Conservation (phyloP, 2,329 filamentous ascomycete species). For the Aspergillus luchuensis region DNA sequence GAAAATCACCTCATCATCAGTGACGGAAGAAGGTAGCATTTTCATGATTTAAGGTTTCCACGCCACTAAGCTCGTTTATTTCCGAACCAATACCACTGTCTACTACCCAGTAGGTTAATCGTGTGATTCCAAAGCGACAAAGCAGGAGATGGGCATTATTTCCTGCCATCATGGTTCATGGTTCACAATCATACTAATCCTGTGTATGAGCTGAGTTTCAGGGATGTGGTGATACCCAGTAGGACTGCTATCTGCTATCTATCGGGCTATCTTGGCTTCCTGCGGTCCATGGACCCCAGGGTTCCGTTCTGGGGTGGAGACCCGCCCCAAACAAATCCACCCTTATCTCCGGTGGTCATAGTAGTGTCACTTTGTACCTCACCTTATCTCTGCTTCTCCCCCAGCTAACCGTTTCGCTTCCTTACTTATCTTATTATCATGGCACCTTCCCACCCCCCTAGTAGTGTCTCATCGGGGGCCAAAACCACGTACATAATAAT, state of each 20-base stretch:
- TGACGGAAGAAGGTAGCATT: slow-evolving; percentile 2
- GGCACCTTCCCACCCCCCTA: not conserved
- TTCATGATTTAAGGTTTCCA: slow-evolving; percentile 6
- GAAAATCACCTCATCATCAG: slow-evolving; percentile 1
- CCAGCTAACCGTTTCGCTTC: not conserved
- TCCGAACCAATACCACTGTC: slow-evolving; percentile 3
- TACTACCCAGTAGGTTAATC: not conserved
- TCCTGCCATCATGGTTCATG: not conserved
- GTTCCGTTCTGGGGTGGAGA: not conserved
- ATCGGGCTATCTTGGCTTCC: not conserved
- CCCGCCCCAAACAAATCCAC: not conserved
- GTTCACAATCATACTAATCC: too few relatives aligned
- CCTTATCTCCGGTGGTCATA: not conserved
- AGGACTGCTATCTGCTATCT: not conserved
- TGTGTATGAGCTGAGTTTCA: not conserved
- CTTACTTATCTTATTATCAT: not conserved
- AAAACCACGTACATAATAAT: not conserved
- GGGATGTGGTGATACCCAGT: not conserved
- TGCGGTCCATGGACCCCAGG: not conserved
- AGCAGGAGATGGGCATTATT: not conserved
- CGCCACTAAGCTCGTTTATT: slow-evolving; percentile 3
- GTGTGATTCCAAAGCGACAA: not conserved
- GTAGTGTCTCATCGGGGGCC: not conserved
- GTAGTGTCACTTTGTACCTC: not conserved
- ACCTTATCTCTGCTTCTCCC: not conserved